Evolutionary conservation across 805 yeast genomes (phyloP).

Genomic region (Candida multigemmis): DNA sequence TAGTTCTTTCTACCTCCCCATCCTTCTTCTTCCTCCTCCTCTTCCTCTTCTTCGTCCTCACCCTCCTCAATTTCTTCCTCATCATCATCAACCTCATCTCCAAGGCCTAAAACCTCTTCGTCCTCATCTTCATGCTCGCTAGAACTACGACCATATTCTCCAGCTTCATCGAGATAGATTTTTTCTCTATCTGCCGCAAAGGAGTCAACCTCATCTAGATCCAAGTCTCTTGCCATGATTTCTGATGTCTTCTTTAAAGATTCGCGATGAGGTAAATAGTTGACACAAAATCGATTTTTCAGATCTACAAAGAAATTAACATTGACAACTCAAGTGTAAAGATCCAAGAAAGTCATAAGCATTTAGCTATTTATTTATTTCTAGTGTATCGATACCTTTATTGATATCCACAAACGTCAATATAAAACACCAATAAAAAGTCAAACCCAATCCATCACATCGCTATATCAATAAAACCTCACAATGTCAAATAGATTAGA

Average conservation of each 20-base stretch:
- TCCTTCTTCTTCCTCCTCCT: conserved; percentile 21
- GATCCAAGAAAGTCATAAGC: too few relatives aligned
- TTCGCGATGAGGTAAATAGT: too few relatives aligned
- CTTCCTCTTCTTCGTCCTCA: conserved; percentile 16
- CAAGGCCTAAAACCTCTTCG: conserved; percentile 40
- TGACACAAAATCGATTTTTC: too few relatives aligned
- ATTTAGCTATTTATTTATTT: too few relatives aligned
- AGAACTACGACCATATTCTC: conserved; percentile 22
- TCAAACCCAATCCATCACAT: neutral
- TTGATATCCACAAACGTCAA: conserved; percentile 1
- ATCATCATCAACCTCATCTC: conserved; percentile 29
- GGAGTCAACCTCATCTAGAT: conserved; percentile 59
- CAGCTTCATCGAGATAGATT: conserved; percentile 48
- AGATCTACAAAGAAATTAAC: too few relatives aligned
- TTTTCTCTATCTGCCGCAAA: conserved; percentile 55
- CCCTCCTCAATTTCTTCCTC: conserved; percentile 27
- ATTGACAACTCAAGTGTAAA: too few relatives aligned
- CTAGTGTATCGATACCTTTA: neutral
- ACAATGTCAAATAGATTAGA: conserved; percentile 34
- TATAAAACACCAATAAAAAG: conserved; percentile 1
- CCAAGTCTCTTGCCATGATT: conserved; percentile 17
- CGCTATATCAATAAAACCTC: neutral
- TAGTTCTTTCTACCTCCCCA: conserved; percentile 40
- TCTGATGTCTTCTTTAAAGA: conserved; percentile 5
- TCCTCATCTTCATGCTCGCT: conserved; percentile 28